Base-by-base conservation (phyloP, 2,329 filamentous ascomycete species). In the Furcasterigmium sp. region DNA sequence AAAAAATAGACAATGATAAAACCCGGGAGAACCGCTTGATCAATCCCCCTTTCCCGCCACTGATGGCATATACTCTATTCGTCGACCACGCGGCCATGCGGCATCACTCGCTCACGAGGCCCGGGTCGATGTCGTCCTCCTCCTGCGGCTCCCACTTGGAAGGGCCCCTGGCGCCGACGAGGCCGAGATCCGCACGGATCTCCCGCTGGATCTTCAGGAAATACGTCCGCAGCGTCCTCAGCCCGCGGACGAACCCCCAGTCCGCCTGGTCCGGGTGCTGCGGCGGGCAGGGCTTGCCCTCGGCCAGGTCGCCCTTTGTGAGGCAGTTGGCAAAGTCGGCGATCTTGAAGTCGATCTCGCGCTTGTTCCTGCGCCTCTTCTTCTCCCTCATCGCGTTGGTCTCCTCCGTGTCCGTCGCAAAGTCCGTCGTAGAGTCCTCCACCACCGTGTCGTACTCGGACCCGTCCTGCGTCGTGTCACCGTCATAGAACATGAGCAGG, bases 301-400 rank as follows among this genome's bases (percentile, higher is more conserved):
- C 65, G 46, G 80, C 72, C 10, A 82, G 65, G 56, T 95, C 90
- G 51, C 93, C 85, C 4, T 88, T 87, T 2, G 91, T 97, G 28
- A 97, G 84, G 57, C 91, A 96, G 61, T 98, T 98, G 50, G 93
- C 93, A 68, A 98, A 98, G 64, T 98, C 93, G 45, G 95, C 91
- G 62, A 98, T 94, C 65, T 96, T 96, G 67, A 98, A 83, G 62
- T 95, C 87, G 58, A 95, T 91, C 51, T 83, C 76, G 37, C 72
- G 69, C 46, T 70, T 71, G 48, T 71, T 78, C 57, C 59, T 75
- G 56, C 64, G 69, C 53, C 49, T 69, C 59, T 50, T 68, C 57
- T 61, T 75, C 60, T 40, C 59, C 30, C 58, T 59, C 20, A 49
- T 45, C 21, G 60, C 58, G 40, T 60, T 56, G n/a, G 57, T 56